Base-by-base conservation (phyloP, 2,329 filamentous ascomycete genomes). In the Apiospora rasikravindrae region DNA sequence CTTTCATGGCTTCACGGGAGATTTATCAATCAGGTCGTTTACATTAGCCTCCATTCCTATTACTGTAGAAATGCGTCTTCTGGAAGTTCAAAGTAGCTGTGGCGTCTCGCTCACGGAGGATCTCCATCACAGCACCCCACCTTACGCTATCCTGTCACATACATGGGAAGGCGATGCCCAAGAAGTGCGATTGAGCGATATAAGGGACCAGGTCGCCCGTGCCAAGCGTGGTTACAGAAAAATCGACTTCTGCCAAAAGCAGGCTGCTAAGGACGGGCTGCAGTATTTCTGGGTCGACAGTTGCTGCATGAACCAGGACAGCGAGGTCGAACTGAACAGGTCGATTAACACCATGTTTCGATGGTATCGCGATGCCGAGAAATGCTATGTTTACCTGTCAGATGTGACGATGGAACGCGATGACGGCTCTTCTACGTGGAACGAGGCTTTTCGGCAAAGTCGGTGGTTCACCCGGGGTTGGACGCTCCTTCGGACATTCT, bases 321-420 rank as follows among this genome's bases (percentile, higher is more conserved):
- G 67, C 29, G 40, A 8, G 42, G 37, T 40, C 57, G 70, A 71
- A 61, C 44, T 71, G 11, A 26, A 42, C 19, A 40, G 26, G 7
- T 45, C 70, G 22, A 76, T 76, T 14, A 74, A 73, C 22, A 45
- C 29, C 37, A 76, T 76, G 73, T 76, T 75, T 26, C 70, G 70
- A 4, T 75, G 73, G 71, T 76, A 75, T 67, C 53, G 47, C n/a
- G 57, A 74, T 67, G 70, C 72, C 13, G 66, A 37, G 24, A 47
- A 2, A 70, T 76, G 74, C 64, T 76, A 75, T 61, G 75, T 75
- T 19, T 76, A 75, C 69, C 45, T 76, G 33, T 33, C 33, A 33
- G 33, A 33, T 33, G 33, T 33, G 33, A 6, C 33, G 33, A 33
- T 33, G 33, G 6, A 33, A 33, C 33, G 33, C 33, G 33, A 33